These are phyloP conservation scores for Curvularia eragrostidis DNA, from an alignment of 2,329 filamentous ascomycete genomes.

Conservation along the genomic window DNA sequence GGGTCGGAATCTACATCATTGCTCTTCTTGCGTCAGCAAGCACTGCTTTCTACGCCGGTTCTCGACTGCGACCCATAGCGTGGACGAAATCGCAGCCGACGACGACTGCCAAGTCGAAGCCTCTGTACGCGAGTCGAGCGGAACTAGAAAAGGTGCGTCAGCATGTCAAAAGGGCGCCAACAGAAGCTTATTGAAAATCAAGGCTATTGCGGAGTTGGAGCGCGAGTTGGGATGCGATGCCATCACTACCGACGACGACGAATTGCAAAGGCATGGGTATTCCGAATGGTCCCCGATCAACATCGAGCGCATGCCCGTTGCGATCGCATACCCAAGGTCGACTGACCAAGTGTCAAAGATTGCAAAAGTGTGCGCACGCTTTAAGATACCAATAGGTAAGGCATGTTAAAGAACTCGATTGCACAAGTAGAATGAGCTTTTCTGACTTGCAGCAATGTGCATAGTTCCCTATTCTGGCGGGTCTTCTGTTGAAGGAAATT, in stretches of 20 bases:
- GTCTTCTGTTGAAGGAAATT: background rate
- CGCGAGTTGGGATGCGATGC: background rate
- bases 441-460: background rate
- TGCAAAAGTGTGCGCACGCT: slow-evolving; percentile 1
- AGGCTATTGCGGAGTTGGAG: background rate
- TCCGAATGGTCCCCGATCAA: background rate
- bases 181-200: background rate
- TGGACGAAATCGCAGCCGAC: background rate
- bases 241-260: background rate
- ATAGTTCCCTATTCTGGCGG: background rate
- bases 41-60: background rate
- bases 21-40: background rate
- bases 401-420: background rate
- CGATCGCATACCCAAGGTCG: background rate
- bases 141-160: background rate
- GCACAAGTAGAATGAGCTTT: background rate
- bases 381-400: background rate
- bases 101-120: background rate
- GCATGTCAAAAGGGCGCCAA: background rate
- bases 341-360: background rate
- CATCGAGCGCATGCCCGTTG: background rate
- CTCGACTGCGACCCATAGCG: background rate
- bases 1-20: background rate
- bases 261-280: background rate
- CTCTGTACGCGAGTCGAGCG: background rate